Conservation (phyloP, 768 basidiomycete species). For the Mycena galopus region DNA sequence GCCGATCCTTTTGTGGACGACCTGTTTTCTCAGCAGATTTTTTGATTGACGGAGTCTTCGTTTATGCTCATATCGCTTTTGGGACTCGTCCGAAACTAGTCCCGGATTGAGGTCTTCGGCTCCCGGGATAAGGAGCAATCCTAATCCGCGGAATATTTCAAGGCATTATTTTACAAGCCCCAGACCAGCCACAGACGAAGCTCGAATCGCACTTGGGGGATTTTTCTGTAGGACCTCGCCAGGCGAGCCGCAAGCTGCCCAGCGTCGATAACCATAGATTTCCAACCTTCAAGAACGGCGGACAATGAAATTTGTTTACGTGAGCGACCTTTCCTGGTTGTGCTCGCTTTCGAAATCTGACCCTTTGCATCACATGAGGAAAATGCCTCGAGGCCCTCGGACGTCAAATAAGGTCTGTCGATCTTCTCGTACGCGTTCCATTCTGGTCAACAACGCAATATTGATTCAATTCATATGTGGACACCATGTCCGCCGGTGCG, state of each 20-base stretch:
- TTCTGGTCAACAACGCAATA: too few species aligned
- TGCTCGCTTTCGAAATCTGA: background rate
- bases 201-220: too few species aligned
- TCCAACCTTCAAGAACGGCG: background rate
- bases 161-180: background rate
- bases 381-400: background rate
- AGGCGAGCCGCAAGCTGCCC: too few species aligned
- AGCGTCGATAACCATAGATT: too few species aligned
- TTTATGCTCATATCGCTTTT: background rate
- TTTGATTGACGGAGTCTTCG: background rate
- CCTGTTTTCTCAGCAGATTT: constrained; percentile 5
- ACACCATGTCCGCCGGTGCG: background rate
- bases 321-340: background rate
- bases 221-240: too few species aligned
- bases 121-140: background rate
- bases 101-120: background rate
- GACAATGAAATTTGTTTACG: background rate
- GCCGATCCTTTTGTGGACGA: background rate
- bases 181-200: background rate
- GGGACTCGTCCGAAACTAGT: background rate
- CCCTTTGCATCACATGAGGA: background rate
- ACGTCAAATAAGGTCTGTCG: background rate
- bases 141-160: background rate
- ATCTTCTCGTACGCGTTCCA: too few species aligned
- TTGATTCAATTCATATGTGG: too few species aligned